Evolutionary conservation across 2,329 filamentous ascomycete species (phyloP).

Genomic region (Acephala macrosclerotiorum): DNA sequence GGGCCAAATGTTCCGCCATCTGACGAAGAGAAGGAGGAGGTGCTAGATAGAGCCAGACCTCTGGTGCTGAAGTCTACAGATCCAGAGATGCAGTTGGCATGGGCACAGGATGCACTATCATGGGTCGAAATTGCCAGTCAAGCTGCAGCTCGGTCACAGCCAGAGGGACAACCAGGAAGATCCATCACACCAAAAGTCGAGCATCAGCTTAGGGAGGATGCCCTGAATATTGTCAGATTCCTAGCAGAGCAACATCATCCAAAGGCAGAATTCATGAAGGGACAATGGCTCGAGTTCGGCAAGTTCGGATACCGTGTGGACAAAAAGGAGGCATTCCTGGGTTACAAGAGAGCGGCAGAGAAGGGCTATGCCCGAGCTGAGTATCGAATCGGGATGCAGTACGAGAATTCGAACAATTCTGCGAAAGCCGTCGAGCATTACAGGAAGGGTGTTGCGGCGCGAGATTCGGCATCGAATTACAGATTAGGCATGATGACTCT

Average conservation of each 20-base stretch:
- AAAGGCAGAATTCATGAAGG: slow-evolving; percentile 90
- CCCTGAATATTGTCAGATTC: slow-evolving; percentile 90
- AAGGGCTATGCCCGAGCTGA: slow-evolving; percentile 88
- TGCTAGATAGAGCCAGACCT: slow-evolving; percentile 82
- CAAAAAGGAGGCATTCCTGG: slow-evolving; percentile 91
- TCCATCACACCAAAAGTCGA: slow-evolving; percentile 85
- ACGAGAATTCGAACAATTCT: slow-evolving; percentile 92
- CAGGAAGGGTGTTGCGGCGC: slow-evolving; percentile 76
- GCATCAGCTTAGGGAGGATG: slow-evolving; percentile 86
- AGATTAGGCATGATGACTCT: slow-evolving; percentile 97
- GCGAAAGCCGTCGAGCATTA: slow-evolving; percentile 93
- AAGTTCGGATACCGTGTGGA: slow-evolving; percentile 91
- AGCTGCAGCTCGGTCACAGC: slow-evolving; percentile 60
- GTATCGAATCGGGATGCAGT: slow-evolving; percentile 98
- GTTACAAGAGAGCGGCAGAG: slow-evolving; percentile 85
- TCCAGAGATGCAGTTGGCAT: slow-evolving; percentile 94
- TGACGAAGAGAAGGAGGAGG: slow-evolving; percentile 92
- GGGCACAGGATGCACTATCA: slow-evolving; percentile 90
- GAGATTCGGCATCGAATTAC: slow-evolving; percentile 87
- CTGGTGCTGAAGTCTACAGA: slow-evolving; percentile 92
- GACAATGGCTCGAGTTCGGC: slow-evolving; percentile 98
- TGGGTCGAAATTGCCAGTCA: slow-evolving; percentile 88
- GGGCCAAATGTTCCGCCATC: slow-evolving; percentile 91
- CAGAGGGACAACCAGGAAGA: slow-evolving; percentile 57
- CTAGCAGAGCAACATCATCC: slow-evolving; percentile 91